Evolutionary conservation across 2,329 filamentous ascomycete genomes (phyloP).

Genomic region (Pezicula carpinea): DNA sequence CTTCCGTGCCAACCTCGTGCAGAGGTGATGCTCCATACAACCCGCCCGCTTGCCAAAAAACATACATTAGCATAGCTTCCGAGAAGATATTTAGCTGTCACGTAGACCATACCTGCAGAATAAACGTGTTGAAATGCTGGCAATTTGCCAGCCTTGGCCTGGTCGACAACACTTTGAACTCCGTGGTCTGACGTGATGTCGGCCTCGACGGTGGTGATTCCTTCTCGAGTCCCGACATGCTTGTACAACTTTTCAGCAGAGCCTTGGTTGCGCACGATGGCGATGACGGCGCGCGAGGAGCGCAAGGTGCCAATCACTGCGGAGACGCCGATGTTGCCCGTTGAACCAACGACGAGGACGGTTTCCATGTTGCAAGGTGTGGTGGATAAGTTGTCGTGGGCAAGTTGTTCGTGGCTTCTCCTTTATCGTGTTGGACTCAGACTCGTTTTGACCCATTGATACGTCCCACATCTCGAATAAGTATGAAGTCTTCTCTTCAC

Average conservation of each 20-base stretch:
- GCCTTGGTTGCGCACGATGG: conserved; percentile 32
- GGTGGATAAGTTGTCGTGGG: too few species aligned
- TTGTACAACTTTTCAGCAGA: conserved; percentile 31
- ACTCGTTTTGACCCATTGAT: background rate
- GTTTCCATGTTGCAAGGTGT: conserved; percentile 18
- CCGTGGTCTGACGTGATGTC: conserved; percentile 28
- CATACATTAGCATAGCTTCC: background rate
- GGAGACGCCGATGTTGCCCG: conserved; percentile 34
- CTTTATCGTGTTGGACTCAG: background rate
- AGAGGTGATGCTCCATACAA: conserved; percentile 19
- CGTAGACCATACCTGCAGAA: conserved; percentile 22
- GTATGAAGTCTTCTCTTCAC: too few species aligned
- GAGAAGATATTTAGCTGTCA: background rate
- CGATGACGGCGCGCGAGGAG: conserved; percentile 29
- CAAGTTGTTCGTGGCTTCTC: background rate
- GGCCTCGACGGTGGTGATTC: conserved; percentile 30
- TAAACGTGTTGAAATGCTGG: conserved; percentile 36
- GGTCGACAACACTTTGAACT: conserved; percentile 31
- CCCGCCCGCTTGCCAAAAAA: conserved; percentile 21
- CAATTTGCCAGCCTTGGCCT: conserved; percentile 29
- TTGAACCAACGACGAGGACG: conserved; percentile 34
- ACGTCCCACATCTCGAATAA: background rate
- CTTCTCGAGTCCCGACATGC: conserved; percentile 24
- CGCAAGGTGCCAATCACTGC: conserved; percentile 28
- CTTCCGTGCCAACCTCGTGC: conserved; percentile 16